Evolutionary conservation across 345 rosid genomes (phyloP).

Genomic region (Moricandia moricandioides): DNA sequence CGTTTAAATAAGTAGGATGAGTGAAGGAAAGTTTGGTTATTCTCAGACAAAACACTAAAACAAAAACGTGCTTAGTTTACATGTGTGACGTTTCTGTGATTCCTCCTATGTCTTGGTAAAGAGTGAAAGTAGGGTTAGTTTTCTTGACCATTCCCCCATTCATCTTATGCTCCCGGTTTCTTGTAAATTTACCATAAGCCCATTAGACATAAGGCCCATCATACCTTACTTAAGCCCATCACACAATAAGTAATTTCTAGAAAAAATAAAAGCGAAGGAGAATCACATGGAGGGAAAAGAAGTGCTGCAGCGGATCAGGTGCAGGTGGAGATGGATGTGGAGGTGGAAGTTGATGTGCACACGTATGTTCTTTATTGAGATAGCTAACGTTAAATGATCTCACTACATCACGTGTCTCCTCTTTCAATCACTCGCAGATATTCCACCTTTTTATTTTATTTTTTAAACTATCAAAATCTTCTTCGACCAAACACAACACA

Average conservation of each 20-base stretch:
- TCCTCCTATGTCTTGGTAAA: conserved; percentile 35
- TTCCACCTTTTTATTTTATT: background rate
- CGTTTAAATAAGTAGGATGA: conserved; percentile 20
- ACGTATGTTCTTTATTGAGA: conserved; percentile 29
- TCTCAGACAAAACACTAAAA: background rate
- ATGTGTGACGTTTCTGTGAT: conserved; percentile 21
- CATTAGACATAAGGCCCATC: background rate
- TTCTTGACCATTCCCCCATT: conserved; percentile 34
- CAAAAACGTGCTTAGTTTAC: background rate
- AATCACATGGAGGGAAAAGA: conserved; percentile 26
- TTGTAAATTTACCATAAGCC: background rate
- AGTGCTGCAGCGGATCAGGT: conserved; percentile 16
- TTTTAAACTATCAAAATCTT: background rate
- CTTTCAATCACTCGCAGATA: conserved; percentile 16
- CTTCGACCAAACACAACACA: conserved; percentile 24
- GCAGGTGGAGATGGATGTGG: conserved; percentile 20
- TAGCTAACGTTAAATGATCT: conserved; percentile 31
- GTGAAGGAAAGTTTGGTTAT: conserved; percentile 35
- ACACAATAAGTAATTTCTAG: too few relatives aligned
- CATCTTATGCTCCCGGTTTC: too few relatives aligned
- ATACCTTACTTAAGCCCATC: too few relatives aligned
- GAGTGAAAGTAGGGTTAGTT: conserved; percentile 46
- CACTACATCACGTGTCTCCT: conserved; percentile 30
- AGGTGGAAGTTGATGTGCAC: conserved; percentile 22
- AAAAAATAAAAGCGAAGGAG: background rate